Base-by-base conservation (phyloP, 257 asterid genomes). In the Voacanga thouarsii region DNA sequence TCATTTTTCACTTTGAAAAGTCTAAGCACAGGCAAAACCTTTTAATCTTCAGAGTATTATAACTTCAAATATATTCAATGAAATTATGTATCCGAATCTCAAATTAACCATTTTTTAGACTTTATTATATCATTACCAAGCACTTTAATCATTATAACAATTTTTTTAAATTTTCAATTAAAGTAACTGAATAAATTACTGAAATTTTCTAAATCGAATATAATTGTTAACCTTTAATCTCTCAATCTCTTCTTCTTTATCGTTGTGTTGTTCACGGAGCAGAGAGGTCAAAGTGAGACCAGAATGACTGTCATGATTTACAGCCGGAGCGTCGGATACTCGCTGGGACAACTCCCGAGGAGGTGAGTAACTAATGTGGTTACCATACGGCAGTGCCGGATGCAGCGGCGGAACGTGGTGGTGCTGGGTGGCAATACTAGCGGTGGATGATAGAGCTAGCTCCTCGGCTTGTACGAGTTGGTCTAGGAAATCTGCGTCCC, bases 271-370 rank as follows among this genome's bases (percentile, higher is more conserved):
- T 63, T 19, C 81, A 23, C 23, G 5, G 41, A 61, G 50, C 33
- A 65, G 57, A 53, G 83, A 72, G 83, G 68, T 66, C 83, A 81
- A 77, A 61, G 69, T 24, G 49, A 50, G 0, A 61, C 73, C 41
- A 82, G 64, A 68, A 16, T 43, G 57, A 50, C 77, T 16, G 56
- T 3, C 10, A 33, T 57, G 41, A 30, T n/a, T 59, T 63, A 53
- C 49, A 23, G n/a, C 57, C 33, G 72, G 71, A 66, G 71, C 0
- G 24, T 83, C 83, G 23, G 4, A 82, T 10, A 84, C 65, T 79
- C 91, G 82, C 89, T 94, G 98, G n/a, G 98, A 90, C 84, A 92
- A 83, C 80, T 89, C 88, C 51, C 92, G 90, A 64, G 99, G 99
- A 75, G 97, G 98, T 15, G 97, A 91, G 76, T 87, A 85, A 77